Evolutionary conservation across 768 basidiomycete genomes (phyloP).

Genomic region (Daedaleopsis sinensis): DNA sequence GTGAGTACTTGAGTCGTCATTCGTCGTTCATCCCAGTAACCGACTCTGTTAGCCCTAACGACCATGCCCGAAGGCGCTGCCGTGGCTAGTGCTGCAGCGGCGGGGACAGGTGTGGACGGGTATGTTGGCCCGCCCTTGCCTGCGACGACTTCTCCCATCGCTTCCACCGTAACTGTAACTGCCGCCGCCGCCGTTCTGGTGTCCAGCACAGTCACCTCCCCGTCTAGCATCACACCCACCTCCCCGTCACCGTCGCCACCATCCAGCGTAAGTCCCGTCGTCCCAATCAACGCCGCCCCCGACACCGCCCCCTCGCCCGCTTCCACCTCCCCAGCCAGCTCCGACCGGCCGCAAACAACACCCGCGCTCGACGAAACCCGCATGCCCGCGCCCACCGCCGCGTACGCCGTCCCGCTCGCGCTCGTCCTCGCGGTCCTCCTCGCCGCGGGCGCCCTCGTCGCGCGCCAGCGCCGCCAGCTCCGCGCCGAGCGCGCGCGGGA

Average conservation of each 20-base stretch:
- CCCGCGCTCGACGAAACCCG: slow-evolving; percentile 26
- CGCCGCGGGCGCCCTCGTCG: slow-evolving; percentile 26
- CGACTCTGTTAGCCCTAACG: neutral
- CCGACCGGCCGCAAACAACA: slow-evolving; percentile 3
- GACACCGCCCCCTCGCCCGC: neutral
- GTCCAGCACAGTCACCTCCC: too few relatives aligned
- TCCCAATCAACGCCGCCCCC: neutral
- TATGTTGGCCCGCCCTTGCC: too few relatives aligned
- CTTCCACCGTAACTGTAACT: neutral
- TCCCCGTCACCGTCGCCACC: too few relatives aligned
- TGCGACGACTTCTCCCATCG: neutral
- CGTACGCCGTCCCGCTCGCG: slow-evolving; percentile 38
- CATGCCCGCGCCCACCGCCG: slow-evolving; percentile 32
- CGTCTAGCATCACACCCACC: too few relatives aligned
- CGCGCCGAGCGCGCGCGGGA: slow-evolving; percentile 24
- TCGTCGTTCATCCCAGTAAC: neutral
- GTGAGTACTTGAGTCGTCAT: slow-evolving; percentile 22
- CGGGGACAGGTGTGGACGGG: too few relatives aligned
- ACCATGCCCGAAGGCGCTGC: too few relatives aligned
- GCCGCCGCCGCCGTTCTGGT: neutral
- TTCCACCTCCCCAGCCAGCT: neutral
- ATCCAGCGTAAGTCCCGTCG: too few relatives aligned
- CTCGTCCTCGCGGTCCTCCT: slow-evolving; percentile 34
- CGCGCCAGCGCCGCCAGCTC: slow-evolving; percentile 33
- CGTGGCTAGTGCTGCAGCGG: too few relatives aligned